Evolutionary conservation across 495 filamentous ascomycete genomes (phyloP).

Genomic region (Glarea lozoyensis): DNA sequence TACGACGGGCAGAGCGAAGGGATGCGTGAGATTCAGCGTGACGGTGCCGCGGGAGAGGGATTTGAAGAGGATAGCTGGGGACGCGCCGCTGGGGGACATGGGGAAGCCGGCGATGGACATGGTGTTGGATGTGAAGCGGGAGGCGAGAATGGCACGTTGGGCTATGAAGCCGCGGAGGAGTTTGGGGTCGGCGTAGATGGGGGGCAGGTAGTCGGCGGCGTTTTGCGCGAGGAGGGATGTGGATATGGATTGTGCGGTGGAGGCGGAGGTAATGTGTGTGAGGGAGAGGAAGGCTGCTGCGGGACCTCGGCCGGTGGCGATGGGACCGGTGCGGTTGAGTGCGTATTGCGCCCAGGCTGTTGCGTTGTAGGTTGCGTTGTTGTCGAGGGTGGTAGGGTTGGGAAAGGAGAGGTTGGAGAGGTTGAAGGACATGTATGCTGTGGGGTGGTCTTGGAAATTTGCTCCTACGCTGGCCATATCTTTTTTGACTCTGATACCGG

Average conservation of each 20-base stretch:
- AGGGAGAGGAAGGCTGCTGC: conserved; percentile 23
- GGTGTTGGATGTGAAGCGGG: conserved; percentile 5
- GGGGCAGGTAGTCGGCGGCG: conserved; percentile 26
- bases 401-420: conserved; percentile 18
- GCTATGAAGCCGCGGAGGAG: conserved; percentile 17
- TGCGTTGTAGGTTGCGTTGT: conserved; percentile 32
- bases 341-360: conserved; percentile 33
- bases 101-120: conserved; percentile 13
- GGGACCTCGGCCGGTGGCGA: conserved; percentile 25
- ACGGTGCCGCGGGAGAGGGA: conserved; percentile 20
- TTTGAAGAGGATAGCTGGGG: conserved; percentile 12
- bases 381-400: conserved; percentile 24
- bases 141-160: conserved; percentile 9
- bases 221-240: conserved; percentile 21
- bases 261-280: conserved; percentile 25
- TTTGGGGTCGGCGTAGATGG: neutral
- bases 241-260: conserved; percentile 22
- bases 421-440: conserved; percentile 19
- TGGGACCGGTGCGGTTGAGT: conserved; percentile 20
- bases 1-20: conserved; percentile 15
- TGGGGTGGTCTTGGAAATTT: conserved; percentile 49
- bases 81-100: conserved; percentile 4
- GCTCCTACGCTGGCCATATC: conserved; percentile 47
- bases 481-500: conserved; percentile 33
- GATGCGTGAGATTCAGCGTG: conserved; percentile 12